Evolutionary conservation across 2,329 filamentous ascomycete genomes (phyloP).

Genomic region (Magnaporthiopsis rhizophila): DNA sequence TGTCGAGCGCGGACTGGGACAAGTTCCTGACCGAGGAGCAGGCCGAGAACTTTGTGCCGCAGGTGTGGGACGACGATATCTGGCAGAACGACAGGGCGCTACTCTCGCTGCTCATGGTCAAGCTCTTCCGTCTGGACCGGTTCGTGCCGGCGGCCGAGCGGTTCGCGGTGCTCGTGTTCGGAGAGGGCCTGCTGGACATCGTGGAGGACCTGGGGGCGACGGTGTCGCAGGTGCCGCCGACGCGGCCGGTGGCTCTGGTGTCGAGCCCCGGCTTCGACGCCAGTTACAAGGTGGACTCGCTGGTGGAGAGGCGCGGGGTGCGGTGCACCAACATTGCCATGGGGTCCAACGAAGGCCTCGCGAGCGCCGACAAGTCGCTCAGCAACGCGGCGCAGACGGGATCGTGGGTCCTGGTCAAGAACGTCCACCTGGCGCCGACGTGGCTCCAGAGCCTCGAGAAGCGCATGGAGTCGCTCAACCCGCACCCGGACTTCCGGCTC

Average conservation of each 20-base stretch:
- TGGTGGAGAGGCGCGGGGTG: slow-evolving; percentile 76
- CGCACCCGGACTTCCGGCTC: slow-evolving; percentile 83
- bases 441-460: slow-evolving; percentile 98
- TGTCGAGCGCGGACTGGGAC: slow-evolving; percentile 63
- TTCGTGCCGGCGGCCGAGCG: slow-evolving; percentile 88
- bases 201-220: slow-evolving; percentile 81
- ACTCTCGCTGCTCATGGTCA: slow-evolving; percentile 79
- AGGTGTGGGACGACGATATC: slow-evolving; percentile 59
- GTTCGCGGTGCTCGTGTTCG: slow-evolving; percentile 85
- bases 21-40: slow-evolving; percentile 78
- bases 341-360: slow-evolving; percentile 91
- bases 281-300: slow-evolving; percentile 94
- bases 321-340: slow-evolving; percentile 96
- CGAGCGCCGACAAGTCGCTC: slow-evolving; percentile 92
- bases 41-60: slow-evolving; percentile 76
- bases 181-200: slow-evolving; percentile 70
- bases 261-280: slow-evolving; percentile 97
- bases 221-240: slow-evolving; percentile 74
- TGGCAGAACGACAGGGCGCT: slow-evolving; percentile 68
- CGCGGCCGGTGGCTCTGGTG: slow-evolving; percentile 80
- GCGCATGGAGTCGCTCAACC: slow-evolving; percentile 89
- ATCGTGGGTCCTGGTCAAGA: slow-evolving; percentile 97
- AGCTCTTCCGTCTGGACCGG: slow-evolving; percentile 89
- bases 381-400: slow-evolving; percentile 85
- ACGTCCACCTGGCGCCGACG: slow-evolving; percentile 89